Conservation (phyloP, 768 basidiomycete species). For the Boletus tomentosulus region DNA sequence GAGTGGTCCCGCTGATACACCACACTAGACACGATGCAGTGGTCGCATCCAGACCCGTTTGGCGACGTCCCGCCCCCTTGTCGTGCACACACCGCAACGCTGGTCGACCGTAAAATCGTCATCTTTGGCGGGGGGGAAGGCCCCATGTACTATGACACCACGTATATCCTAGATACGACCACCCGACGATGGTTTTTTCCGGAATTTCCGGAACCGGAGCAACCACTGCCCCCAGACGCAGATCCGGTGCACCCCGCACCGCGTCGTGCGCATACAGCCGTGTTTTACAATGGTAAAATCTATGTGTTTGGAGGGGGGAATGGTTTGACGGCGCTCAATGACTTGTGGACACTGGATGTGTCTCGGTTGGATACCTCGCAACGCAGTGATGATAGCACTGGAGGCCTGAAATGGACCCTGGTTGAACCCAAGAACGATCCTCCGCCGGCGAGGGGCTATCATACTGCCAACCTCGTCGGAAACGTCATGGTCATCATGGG, state of each 20-base stretch:
- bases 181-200: constrained; percentile 64
- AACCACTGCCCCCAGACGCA: constrained; percentile 1
- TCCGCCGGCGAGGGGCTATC: constrained; percentile 77
- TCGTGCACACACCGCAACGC: constrained; percentile 83
- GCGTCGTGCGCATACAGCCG: constrained; percentile 85
- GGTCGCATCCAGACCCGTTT: constrained; percentile 71
- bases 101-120: constrained; percentile 75
- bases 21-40: constrained; percentile 76
- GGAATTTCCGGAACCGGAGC: constrained; percentile 19
- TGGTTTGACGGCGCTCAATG: constrained; percentile 83
- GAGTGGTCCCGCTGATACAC: constrained; percentile 1
- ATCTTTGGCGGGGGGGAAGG: constrained; percentile 88
- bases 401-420: constrained; percentile 53
- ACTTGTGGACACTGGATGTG: constrained; percentile 84
- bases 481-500: constrained; percentile 86
- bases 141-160: constrained; percentile 73
- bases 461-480: constrained; percentile 83
- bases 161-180: constrained; percentile 79
- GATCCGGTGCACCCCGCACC: constrained; percentile 47
- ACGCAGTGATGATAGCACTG: constrained; percentile 5
- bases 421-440: constrained; percentile 52
- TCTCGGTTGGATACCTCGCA: constrained; percentile 34
- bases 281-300: constrained; percentile 64
- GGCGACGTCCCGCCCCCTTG: constrained; percentile 83
- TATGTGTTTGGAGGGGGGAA: constrained; percentile 95